These are phyloP conservation scores for Verticillium nubilum DNA, from an alignment of 2,329 filamentous ascomycete species.

Conservation along the genomic window DNA sequence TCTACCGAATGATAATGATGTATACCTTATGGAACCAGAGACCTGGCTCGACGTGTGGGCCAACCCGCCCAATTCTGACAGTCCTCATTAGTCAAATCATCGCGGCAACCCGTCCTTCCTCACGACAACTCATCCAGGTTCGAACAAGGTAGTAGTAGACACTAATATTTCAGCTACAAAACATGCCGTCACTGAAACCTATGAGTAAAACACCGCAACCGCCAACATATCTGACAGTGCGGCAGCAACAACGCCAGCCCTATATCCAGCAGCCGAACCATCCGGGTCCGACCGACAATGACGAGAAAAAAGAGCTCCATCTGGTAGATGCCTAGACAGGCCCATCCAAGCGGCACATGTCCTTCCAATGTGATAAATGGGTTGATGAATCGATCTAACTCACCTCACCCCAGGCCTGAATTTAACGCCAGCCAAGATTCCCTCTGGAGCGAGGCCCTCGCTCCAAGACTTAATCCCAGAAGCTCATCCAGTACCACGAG, in stretches of 20 bases:
- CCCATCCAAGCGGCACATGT: background rate
- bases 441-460: background rate
- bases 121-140: no score
- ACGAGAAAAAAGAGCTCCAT: background rate
- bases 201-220: background rate
- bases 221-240: background rate
- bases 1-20: no score
- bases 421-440: background rate
- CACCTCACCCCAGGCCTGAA: background rate
- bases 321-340: background rate
- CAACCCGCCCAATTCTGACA: no score
- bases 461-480: background rate
- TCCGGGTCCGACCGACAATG: background rate
- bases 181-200: background rate
- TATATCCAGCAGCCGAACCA: background rate
- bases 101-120: no score
- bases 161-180: background rate
- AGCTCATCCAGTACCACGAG: conserved; percentile 46
- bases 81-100: no score
- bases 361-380: background rate
- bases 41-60: no score
- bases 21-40: no score
- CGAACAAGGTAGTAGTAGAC: no score
- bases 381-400: background rate
- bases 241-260: background rate